Evolutionary conservation across 1,284 basidiomycete genomes (phyloP), one percentile per base, ranked within the genome.

Genomic region (Papiliotrema fonsecae): DNA sequence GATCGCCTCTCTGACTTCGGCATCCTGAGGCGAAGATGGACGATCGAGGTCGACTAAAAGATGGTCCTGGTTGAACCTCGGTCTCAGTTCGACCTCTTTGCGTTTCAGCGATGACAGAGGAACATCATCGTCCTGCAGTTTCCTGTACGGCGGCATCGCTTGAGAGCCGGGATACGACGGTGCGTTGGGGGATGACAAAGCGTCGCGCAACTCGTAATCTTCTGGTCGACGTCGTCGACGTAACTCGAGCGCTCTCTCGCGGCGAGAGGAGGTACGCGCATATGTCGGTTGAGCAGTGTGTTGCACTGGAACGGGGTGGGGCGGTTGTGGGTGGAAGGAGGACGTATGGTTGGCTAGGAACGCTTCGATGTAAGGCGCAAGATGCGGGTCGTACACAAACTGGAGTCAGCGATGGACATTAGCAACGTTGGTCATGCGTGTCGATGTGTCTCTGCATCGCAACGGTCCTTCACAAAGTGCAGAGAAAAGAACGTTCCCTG

Each of bases 381-480:
- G 58, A 41, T 71, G 69, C 0, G 67, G 66, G 50, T 71, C 69
- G 50, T 71, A 71, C 24, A 71, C 52, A 41, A 65, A 68, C 69
- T 71, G 11, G 36, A 10, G 44, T 18, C 6, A 22, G 18, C 16
- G 14, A 16, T 36, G 25, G 25, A 45, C 44, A 16, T 38, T 25
- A 32, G 30, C 30, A 14, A 38, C 4, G 39, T n/a, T n/a, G n/a
- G n/a, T n/a, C n/a, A n/a, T n/a, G 34, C 34, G 14, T 16, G 34
- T 35, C 14, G 14, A 19, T 19, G 22, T 45, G 24, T 10, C 7
- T 16, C 19, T 6, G 30, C 26, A 13, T n/a, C 25, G 35, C 2
- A 34, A 19, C 30, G 9, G 34, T n/a, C n/a, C 35, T 4, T 14
- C 25, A 18, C 14, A 45, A 39, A 10, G 41, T 16, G 25, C 2